Evolutionary conservation across 1,284 basidiomycete species (phyloP).

Genomic region (Heterobasidion occidentale): DNA sequence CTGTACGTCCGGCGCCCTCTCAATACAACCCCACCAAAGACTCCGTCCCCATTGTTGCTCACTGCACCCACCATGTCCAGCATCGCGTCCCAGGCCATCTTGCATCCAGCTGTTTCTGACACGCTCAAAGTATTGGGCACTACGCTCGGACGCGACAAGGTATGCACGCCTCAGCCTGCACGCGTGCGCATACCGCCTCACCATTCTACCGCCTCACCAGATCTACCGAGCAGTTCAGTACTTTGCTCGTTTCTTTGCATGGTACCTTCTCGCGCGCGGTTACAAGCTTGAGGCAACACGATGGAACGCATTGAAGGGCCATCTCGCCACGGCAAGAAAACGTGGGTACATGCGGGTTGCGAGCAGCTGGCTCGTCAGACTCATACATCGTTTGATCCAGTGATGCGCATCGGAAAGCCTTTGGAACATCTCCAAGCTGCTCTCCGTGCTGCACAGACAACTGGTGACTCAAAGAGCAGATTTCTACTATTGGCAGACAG

Average conservation of each 20-base stretch:
- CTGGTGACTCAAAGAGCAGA: constrained; percentile 65
- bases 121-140: constrained; percentile 73
- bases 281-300: constrained; percentile 58
- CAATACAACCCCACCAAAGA: neutral
- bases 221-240: constrained; percentile 90
- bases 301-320: constrained; percentile 76
- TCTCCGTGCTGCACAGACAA: constrained; percentile 62
- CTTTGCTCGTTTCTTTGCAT: constrained; percentile 85
- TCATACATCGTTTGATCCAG: constrained; percentile 30
- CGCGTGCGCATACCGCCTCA: neutral
- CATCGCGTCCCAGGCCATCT: constrained; percentile 68
- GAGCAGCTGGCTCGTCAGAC: constrained; percentile 3
- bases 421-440: constrained; percentile 93
- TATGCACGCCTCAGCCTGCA: constrained; percentile 17
- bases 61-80: constrained; percentile 40
- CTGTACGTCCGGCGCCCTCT: neutral
- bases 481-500: constrained; percentile 81
- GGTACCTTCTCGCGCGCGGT: constrained; percentile 64
- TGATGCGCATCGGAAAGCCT: constrained; percentile 91
- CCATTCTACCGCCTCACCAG: constrained; percentile 29
- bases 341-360: constrained; percentile 36
- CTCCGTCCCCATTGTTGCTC: neutral
- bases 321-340: constrained; percentile 74
- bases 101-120: constrained; percentile 78
- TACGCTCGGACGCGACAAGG: constrained; percentile 88